Percentiles rank a stretch among this genome's conserved stretches.
Conservation (phyloP, 2,329 filamentous ascomycete genomes). For the Purpureocillium lavendulum region DNA sequence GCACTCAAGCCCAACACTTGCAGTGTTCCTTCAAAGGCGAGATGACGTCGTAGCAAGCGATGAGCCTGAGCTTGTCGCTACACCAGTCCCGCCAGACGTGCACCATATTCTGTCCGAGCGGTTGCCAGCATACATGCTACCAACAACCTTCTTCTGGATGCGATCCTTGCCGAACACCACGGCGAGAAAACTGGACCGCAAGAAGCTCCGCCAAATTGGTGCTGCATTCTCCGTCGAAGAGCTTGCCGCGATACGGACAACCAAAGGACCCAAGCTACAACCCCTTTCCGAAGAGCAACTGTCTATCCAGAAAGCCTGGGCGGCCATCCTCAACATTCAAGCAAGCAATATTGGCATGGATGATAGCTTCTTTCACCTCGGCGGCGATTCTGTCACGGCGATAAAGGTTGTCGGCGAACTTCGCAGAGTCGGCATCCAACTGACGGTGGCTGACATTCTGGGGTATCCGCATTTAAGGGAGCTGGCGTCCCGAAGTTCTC, state of each 20-base stretch:
- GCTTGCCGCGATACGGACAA: background rate
- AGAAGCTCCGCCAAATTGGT: background rate
- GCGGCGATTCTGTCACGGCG: constrained; percentile 34
- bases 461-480: background rate
- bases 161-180: constrained; percentile 22
- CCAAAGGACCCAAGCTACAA: background rate
- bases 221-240: background rate
- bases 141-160: constrained; percentile 29
- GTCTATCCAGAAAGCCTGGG: constrained; percentile 20
- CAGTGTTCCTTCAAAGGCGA: background rate
- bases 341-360: constrained; percentile 15
- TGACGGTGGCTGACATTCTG: constrained; percentile 14
- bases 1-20: background rate
- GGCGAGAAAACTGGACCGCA: constrained; percentile 6
- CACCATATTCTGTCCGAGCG: background rate
- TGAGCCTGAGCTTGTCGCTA: too few species aligned
- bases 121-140: constrained; percentile 30
- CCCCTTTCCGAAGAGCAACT: constrained; percentile 12
- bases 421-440: constrained; percentile 11
- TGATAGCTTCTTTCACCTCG: constrained; percentile 31
- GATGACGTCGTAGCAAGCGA: background rate
- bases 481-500: background rate
- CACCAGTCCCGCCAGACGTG: too few species aligned
- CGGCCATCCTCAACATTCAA: constrained; percentile 19
- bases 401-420: constrained; percentile 27